Evolutionary conservation across 352 stramenopile species (phyloP).

Genomic region (Saprolegnia diclina): DNA sequence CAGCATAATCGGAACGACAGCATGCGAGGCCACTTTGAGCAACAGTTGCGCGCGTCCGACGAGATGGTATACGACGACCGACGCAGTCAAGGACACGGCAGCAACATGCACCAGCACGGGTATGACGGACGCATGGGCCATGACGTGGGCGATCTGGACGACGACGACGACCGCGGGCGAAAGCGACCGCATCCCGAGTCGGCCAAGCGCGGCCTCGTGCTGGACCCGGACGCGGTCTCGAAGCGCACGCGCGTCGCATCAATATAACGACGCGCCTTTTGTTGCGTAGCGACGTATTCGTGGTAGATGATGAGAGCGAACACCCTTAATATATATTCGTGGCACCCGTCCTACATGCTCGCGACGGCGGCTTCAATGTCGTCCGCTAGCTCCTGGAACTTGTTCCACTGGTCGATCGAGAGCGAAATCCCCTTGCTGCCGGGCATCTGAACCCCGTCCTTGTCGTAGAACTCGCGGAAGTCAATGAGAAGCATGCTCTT

Average conservation of each 20-base stretch:
- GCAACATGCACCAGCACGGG: not conserved
- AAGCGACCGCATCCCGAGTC: conserved; percentile 25
- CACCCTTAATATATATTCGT: conserved; percentile 23
- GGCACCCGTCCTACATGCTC: not conserved
- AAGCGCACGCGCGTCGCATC: conserved; percentile 29
- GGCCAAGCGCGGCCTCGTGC: not conserved
- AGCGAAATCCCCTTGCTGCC: conserved; percentile 78
- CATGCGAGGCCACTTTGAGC: not conserved
- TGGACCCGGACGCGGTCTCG: conserved; percentile 16
- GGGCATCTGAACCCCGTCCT: conserved; percentile 47
- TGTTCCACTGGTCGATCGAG: conserved; percentile 56
- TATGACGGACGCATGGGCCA: not conserved
- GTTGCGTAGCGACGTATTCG: conserved; percentile 16
- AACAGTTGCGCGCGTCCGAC: not conserved
- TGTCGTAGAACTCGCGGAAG: conserved; percentile 67
- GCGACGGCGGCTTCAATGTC: conserved; percentile 27
- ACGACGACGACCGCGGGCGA: conserved; percentile 25
- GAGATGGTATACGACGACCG: conserved; percentile 5
- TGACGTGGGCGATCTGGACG: conserved; percentile 2
- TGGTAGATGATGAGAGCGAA: conserved; percentile 19
- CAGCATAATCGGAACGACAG: conserved; percentile 1
- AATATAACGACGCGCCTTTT: conserved; percentile 15
- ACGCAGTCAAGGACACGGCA: not conserved
- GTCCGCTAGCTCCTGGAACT: conserved; percentile 33
- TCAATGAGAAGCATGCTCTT: conserved; percentile 48